Base-by-base conservation (phyloP, 768 basidiomycete species). In the Gloeopeniophorella convolvens region DNA sequence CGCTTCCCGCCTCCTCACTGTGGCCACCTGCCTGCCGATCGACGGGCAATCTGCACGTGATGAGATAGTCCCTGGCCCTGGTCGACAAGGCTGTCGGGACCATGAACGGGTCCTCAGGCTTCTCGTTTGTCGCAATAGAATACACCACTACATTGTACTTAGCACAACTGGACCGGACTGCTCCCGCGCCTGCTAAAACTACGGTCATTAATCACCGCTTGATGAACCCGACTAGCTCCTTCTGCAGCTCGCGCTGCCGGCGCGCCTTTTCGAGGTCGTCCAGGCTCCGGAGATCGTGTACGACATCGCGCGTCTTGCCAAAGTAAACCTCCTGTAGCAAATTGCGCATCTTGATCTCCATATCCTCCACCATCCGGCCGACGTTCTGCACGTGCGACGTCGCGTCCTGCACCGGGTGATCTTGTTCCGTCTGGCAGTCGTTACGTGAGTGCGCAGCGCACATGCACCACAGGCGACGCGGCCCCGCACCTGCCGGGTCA, bases 331-430 rank as follows among this genome's bases (percentile, higher is more conserved):
- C 90, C 67, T 91, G 88, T 41, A 99, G 73, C 48, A 92, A 71
- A 67, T 96, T 96, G 32, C 96, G 79, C 91, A 98, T 93, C 72
- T 98, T 98, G 66, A 94, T 91, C 69, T 99, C 96, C 90, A 95
- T 94, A 57, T 98, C 96, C 67, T 99, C 96, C 56, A 99, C 84
- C 83, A 97, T 86, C 58, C 77, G 79, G 4, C 96, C 96, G n/a
- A 85, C 84, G 67, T 98, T 98, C 35, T 82, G 78, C 51, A 99
- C 86, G 68, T 99, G 96, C 34, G 89, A 85, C 18, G 83, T 78
- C 34, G 76, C 65, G 58, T 89, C 88, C 30, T 87, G 83, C 44
- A 96, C 62, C 21, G 90, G 80, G 68, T 78, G 85, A 64, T 95
- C 94, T 66, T 88, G 83, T 64, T 95, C 93, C 26, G 79, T 79